These are phyloP conservation scores for Prototheca wickerhamii DNA, from an alignment of 163 green algal genomes.

Conservation along the genomic window DNA sequence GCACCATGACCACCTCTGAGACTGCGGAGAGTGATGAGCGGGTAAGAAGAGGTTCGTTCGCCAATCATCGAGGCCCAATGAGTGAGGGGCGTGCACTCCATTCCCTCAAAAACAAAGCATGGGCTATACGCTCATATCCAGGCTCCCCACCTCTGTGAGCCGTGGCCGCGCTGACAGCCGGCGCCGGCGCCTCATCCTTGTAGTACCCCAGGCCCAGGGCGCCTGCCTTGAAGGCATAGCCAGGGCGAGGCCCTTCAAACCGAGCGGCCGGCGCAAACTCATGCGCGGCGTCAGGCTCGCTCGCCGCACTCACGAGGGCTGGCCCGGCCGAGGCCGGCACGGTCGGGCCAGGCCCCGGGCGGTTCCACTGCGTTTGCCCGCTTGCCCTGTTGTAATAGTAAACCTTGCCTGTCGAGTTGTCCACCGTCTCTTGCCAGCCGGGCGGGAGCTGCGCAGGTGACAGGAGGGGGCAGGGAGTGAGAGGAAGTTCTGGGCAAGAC, in stretches of 20 bases:
- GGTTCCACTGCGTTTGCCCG: constrained; percentile 47
- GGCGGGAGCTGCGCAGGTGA: constrained; percentile 33
- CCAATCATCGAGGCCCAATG: no score
- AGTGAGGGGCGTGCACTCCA: no score
- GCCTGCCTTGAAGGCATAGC: constrained; percentile 51
- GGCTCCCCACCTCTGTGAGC: no score
- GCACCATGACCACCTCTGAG: no score
- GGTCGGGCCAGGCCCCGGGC: constrained; percentile 13
- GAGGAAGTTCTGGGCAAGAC: no score
- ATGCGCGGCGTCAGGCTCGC: neutral
- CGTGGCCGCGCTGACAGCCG: no score
- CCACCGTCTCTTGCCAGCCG: constrained; percentile 50
- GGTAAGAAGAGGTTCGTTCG: no score
- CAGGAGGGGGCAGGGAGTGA: neutral
- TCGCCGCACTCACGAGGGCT: no score
- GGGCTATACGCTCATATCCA: no score
- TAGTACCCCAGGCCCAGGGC: constrained; percentile 55
- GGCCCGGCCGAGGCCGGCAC: no score
- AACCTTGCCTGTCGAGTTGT: constrained; percentile 36
- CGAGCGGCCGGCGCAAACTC: constrained; percentile 16
- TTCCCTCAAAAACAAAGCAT: no score
- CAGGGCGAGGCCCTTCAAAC: constrained; percentile 37
- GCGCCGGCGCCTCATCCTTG: constrained; percentile 23
- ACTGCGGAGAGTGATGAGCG: no score
- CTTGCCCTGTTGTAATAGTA: constrained; percentile 65